Base-by-base conservation (phyloP, 2,329 filamentous ascomycete genomes). In the Pseudogymnoascus pannorum region DNA sequence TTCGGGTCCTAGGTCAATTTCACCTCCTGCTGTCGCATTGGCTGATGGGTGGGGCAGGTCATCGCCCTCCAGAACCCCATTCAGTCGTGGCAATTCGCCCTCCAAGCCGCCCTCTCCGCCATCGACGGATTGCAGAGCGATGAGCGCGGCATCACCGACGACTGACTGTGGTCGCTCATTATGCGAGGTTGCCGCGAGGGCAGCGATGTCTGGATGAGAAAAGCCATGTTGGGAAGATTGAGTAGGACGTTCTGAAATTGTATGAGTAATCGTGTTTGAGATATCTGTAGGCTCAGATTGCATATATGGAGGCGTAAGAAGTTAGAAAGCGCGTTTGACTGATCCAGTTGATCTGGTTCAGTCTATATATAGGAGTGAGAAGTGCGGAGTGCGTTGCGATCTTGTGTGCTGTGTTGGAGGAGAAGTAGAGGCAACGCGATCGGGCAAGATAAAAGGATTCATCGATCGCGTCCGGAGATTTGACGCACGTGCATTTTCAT, bases 151-250 rank as follows among this genome's bases (percentile, higher is more conserved):
- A 36, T 60, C 51, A 58, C 57, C 65, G 29, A 68, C 65, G 70
- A 70, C 61, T 67, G 68, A 66, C 64, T 67, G 68, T 71, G 67
- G 70, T 66, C 40, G 61, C 69, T 57, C 64, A 61, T 18, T 58
- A 63, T 59, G 38, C 61, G 33, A 64, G 64, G 11, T 54, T 57
- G 26, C 24, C 54, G 36, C 20, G 64, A 65, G 71, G 70, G 74
- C 68, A 75, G 72, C 48, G 48, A 54, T 18, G 68, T 76, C 75
- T 69, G 76, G 71, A 70, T 75, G 74, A 72, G 72, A 72, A 70
- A 75, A 75, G 82, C 84, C 84, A 87, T 87, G 73, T 79, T 86
- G 82, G 74, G 75, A 72, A 66, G 74, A 63, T 58, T 36, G 33
- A 66, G 66, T 61, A 57, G 72, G 64, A 38, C 73, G 62, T 62